Base-by-base conservation (phyloP, 1,284 basidiomycete species). In the Moniliophthora roreri region DNA sequence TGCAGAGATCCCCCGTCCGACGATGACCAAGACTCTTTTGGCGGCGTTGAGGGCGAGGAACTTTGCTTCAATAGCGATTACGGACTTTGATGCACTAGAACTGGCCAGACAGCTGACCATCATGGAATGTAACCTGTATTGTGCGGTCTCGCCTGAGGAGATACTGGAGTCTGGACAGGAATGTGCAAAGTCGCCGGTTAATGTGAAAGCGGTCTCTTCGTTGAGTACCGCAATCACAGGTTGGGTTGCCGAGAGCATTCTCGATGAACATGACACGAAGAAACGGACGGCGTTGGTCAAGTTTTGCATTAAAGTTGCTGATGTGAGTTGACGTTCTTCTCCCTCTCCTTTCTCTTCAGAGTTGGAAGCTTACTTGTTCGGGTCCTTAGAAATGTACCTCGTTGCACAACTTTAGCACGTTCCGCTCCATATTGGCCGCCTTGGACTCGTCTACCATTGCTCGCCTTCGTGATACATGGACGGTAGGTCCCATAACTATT, bases 251-350 rank as follows among this genome's bases (percentile, higher is more conserved):
- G 95, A 98, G 72, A 88, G 88, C 59, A 95, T 99, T 60, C 70
- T 99, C 48, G 85, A 87, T 59, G 94, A 98, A 70, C 81, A 79
- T 48, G 95, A 98, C 70, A 80, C 87, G 60, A 96, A 95, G 82
- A 93, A 89, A 70, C 79, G 97, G 50, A 90, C 90, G 11, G 65
- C 73, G 16, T 70, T 95, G 60, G 81, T 98, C 66, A 98, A 98
- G 71, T 98, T 95, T 66, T 98, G 96, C 68, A 93, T 99, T 78
- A 94, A 95, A 69, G 79, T 98, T 46, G 93, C 95, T 18, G 93
- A 97, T 69, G 94, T 95, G 67, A 73, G 92, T 78, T 20, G 42
- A 11, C 28, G 48, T 32, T 24, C 51, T 55, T 40, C n/a, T 50
- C 48, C 20, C 16, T 40, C 64, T 52, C 16, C 64, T 52, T 62